These are phyloP conservation scores for Boletales sp. DNA, from an alignment of 768 basidiomycete species.

Conservation along the genomic window DNA sequence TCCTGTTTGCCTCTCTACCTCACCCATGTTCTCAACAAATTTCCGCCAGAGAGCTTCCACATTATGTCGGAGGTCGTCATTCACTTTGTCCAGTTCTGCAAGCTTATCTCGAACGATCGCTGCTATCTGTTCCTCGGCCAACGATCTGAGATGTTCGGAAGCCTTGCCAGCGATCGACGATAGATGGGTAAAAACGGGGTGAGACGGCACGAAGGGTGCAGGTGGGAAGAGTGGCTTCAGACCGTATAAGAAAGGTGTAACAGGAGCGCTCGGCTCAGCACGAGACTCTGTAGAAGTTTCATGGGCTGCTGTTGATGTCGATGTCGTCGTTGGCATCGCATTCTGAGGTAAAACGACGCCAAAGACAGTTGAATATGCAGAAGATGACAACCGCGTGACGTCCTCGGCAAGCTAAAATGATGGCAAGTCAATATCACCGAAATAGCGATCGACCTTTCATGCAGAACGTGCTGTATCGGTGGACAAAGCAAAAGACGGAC, in stretches of 20 bases:
- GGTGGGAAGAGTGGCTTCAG: slow-evolving; percentile 66
- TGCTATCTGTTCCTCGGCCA: slow-evolving; percentile 57
- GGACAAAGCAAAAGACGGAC: slow-evolving; percentile 2
- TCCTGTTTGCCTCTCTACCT: slow-evolving; percentile 39
- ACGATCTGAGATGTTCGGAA: slow-evolving; percentile 51
- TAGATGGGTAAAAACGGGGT: slow-evolving; percentile 66
- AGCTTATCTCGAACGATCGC: slow-evolving; percentile 51
- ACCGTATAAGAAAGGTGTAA: slow-evolving; percentile 43
- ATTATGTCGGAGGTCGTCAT: slow-evolving; percentile 50
- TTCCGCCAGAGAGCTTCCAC: slow-evolving; percentile 63
- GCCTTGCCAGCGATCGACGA: slow-evolving; percentile 51
- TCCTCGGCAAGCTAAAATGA: slow-evolving; percentile 25
- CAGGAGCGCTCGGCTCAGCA: slow-evolving; percentile 22
- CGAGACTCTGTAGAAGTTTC: slow-evolving; percentile 24
- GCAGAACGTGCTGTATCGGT: slow-evolving; percentile 7
- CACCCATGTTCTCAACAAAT: slow-evolving; percentile 47
- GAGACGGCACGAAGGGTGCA: slow-evolving; percentile 72
- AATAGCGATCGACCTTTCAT: not conserved
- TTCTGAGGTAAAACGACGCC: slow-evolving; percentile 40
- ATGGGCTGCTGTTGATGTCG: slow-evolving; percentile 21
- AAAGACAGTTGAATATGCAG: slow-evolving; percentile 44
- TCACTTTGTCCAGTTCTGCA: slow-evolving; percentile 52
- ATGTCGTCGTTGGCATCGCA: slow-evolving; percentile 17
- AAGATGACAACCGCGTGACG: slow-evolving; percentile 25
- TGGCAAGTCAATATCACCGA: slow-evolving; percentile 15